These are phyloP conservation scores for Teratosphaeria epicoccoides DNA, from an alignment of 2,329 filamentous ascomycete species.

Conservation along the genomic window DNA sequence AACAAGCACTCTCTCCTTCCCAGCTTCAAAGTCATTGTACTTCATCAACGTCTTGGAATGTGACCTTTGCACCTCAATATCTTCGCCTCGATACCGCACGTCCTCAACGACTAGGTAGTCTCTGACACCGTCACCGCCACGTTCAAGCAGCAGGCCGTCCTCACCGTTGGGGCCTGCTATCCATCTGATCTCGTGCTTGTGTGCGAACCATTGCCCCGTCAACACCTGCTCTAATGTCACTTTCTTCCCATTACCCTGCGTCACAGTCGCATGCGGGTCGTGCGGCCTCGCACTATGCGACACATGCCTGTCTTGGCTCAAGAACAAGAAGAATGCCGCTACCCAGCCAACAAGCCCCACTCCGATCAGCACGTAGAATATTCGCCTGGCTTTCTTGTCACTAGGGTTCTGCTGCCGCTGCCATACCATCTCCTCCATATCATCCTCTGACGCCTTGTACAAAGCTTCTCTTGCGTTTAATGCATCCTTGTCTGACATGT, in stretches of 20 bases:
- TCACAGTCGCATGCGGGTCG: constrained; percentile 54
- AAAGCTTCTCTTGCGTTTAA: constrained; percentile 38
- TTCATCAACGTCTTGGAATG: constrained; percentile 67
- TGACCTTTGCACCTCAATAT: constrained; percentile 32
- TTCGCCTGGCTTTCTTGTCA: constrained; percentile 54
- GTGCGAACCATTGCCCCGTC: constrained; percentile 53
- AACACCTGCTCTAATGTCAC: constrained; percentile 64
- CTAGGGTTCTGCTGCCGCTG: constrained; percentile 38
- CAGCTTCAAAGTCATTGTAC: constrained; percentile 49
- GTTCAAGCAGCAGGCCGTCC: constrained; percentile 77
- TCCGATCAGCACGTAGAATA: constrained; percentile 50
- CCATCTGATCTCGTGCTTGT: constrained; percentile 61
- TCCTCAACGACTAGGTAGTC: constrained; percentile 81
- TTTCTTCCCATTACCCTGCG: constrained; percentile 56
- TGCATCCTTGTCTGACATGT: constrained; percentile 49
- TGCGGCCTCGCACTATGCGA: constrained; percentile 54
- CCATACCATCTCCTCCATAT: constrained; percentile 41
- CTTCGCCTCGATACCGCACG: constrained; percentile 49
- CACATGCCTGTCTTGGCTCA: constrained; percentile 55
- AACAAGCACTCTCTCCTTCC: constrained; percentile 46
- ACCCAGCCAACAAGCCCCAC: constrained; percentile 59
- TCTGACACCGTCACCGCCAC: constrained; percentile 48
- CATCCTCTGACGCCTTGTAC: constrained; percentile 36
- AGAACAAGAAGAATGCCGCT: constrained; percentile 54
- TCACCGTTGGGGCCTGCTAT: constrained; percentile 62